Base-by-base conservation (phyloP, 345 rosid species). In the Psidium guajava region DNA sequence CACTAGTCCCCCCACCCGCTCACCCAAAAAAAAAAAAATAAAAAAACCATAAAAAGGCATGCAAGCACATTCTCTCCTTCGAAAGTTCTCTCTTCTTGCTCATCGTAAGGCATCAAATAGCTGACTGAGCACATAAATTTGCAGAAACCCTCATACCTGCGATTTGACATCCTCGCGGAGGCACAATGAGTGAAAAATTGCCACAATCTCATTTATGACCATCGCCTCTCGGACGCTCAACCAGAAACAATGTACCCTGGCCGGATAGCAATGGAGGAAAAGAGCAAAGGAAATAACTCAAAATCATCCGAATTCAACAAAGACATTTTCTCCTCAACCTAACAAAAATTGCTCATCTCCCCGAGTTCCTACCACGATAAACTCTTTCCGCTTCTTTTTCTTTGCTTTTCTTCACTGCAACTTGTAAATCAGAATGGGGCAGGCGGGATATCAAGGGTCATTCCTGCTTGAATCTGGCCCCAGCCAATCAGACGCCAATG, bases 381-480 rank as follows among this genome's bases (percentile, higher is more conserved):
- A 42, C 44, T 18, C 25, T 36, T 36, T 36, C 6, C 6, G 47
- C 24, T 69, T 32, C 77, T 36, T 69, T 27, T 20, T 36, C 77
- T 36, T 69, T 18, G 25, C 24, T 2, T 18, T 69, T 75, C n/a
- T 74, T 54, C n/a, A n/a, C 36, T 40, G 8, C 56, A 24, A 36
- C 47, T 18, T 8, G 77, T 36, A 28, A 57, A 88, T 42, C 44
- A 42, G 44, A 42, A 42, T 42, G 92, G 91, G 86, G 92, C 75
- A 11, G 94, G 94, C 18, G 98, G 98, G 28, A 96, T 92, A 5
- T 95, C 95, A 8, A 95, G 93, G 86, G 98, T 97, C 25, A 93
- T 88, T 74, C 98, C 98, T 2, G 99, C 98, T 86, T 94, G 98
- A 87, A 97, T 97, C 94, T 93, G 96, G 55, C 99, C 99, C 98